Conservation (phyloP, 2,329 filamentous ascomycete species). For the Zasmidium angulare region DNA sequence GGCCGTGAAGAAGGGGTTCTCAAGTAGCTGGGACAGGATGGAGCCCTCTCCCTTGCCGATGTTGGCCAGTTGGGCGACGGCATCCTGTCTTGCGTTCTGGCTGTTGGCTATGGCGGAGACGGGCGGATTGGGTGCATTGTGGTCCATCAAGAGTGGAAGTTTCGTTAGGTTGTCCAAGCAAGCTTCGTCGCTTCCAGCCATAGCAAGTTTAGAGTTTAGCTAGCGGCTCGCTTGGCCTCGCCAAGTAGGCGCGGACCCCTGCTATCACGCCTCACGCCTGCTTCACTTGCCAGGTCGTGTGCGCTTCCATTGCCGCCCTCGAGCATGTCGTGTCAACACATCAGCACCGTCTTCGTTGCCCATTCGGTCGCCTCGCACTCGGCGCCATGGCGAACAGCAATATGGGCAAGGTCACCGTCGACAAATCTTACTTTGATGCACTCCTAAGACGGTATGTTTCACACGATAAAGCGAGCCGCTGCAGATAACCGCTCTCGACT, state of each 20-base stretch:
- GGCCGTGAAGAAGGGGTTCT: constrained; percentile 56
- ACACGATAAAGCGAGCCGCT: constrained; percentile 7
- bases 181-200: background rate
- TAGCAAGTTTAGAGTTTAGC: background rate
- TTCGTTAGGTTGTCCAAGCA: background rate
- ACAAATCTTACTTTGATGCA: constrained; percentile 61
- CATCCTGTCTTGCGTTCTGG: constrained; percentile 27
- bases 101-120: constrained; percentile 13
- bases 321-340: background rate
- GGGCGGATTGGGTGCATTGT: constrained; percentile 31
- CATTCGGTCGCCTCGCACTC: background rate
- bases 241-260: background rate
- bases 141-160: constrained; percentile 29
- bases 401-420: constrained; percentile 53
- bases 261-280: background rate
- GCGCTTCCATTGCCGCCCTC: background rate
- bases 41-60: constrained; percentile 37
- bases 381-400: constrained; percentile 10
- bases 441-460: constrained; percentile 60
- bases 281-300: background rate
- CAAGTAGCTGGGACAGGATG: constrained; percentile 46
- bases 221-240: background rate
- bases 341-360: background rate
- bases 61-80: constrained; percentile 40
- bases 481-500: constrained; percentile 20